Evolutionary conservation across 192 early-diverging fungal genomes (phyloP), one percentile per base, ranked within the genome.

Genomic region (Oehlia diaphana): DNA sequence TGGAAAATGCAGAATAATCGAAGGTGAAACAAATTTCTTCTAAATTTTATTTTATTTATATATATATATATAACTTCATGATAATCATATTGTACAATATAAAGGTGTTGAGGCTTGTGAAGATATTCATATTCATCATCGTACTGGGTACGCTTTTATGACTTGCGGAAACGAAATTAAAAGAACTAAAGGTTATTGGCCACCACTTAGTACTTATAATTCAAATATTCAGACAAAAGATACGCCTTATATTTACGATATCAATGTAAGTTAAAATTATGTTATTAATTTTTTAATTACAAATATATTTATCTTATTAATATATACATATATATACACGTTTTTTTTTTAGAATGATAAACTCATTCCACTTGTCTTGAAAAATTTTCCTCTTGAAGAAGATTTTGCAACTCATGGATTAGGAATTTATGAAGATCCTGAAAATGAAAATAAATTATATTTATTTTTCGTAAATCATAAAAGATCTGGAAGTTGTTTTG

Each of bases 401-500:
- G 81, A 81, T 33, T 68, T 87, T 2, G 80, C 81, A 21, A 86
- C 88, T 33, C 90, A 91, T 71, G 90, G 89, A 16, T 80, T 91
- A 42, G 89, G 84, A 33, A 78, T 89, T 7, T 87, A 85, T 80
- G 86, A 86, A 72, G 84, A 84, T 4, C 86, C 89, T 3, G 19
- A 47, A 23, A 35, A 79, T n/a, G 37, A 76, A 3, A 82, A 53
- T 3, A 84, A 87, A 37, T 80, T 89, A 31, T 87, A 86, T 26
- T 81, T 91, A 71, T 89, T 90, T 82, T 75, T 86, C 61, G 82
- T 91, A 42, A 91, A 91, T 81, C 90, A 91, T 78, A 88, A 86
- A 82, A 83, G 82, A 12, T 77, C 83, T 8, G 88, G 89, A 23
- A 83, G 82, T 63, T 89, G 84, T 10, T 72, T 91, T 33, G 89